Base-by-base conservation (phyloP, 2,329 filamentous ascomycete species). In the Aspergillus udagawae region DNA sequence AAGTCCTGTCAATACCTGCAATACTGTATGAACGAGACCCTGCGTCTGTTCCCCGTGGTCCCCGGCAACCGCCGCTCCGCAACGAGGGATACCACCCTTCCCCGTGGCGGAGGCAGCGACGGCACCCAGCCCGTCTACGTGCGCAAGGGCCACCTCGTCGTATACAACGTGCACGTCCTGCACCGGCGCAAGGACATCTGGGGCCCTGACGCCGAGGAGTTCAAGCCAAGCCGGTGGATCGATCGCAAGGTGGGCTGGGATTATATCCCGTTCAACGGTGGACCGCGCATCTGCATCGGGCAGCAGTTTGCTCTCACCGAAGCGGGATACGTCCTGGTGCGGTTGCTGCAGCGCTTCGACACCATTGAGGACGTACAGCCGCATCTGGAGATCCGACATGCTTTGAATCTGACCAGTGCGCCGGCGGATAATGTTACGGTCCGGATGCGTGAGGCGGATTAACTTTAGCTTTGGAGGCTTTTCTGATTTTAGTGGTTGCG, bases 291-390 rank as follows among this genome's bases (percentile, higher is more conserved):
- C 67, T 90, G 89, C 73, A 84, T 92, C 58, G 88, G 89, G 1
- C 88, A 93, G 79, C 88, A 93, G 72, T 93, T 92, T 70, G 90
- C 90, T 14, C 75, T 92, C 49, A 91, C 88, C 0, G 88, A 92
- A 78, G 67, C 72, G 4, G 69, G 70, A 0, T 92, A 92, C 69
- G 86, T 88, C 9, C 80, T 91, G 59, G 86, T 87, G 28, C 79
- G 90, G 48, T 67, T 93, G 62, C 83, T 92, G 68, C 90, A 93
- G 77, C 80, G 82, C 25, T 94, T 88, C 68, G 84, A 86, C 54
- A 74, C 79, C 10, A 77, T 91, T 7, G 82, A 85, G 66, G 69
- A 70, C 55, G 53, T 65, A 1, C 44, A 23, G 21, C 44, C 44
- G 4, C 44, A 47, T 47, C 44, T 47, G 44, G 44, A 47, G 21